A percentile compares a stretch with the other conserved stretches of the same genome.
Conservation (phyloP, 2,329 filamentous ascomycete genomes). For the Botryotinia narcissicola region DNA sequence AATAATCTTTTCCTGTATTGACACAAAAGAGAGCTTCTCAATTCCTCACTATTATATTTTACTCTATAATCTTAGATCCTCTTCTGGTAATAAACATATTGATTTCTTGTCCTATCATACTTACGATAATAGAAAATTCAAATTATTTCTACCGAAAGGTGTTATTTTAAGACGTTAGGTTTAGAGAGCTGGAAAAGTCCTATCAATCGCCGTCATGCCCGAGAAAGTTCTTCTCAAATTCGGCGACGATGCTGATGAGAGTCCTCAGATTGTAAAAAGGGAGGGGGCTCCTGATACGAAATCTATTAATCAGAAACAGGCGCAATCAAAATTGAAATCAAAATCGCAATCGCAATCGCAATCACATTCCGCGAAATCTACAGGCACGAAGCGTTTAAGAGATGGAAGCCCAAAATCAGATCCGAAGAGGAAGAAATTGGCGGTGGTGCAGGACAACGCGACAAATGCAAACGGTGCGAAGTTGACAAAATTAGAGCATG, state of each 20-base stretch:
- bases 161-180: background rate
- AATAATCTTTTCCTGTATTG: background rate
- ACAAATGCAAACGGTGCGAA: constrained; percentile 30
- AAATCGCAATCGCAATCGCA: constrained; percentile 15
- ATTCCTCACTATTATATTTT: background rate
- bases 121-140: background rate
- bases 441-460: constrained; percentile 18
- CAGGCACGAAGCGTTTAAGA: constrained; percentile 26
- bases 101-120: too few relatives aligned
- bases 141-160: background rate
- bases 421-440: constrained; percentile 34
- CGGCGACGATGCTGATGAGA: constrained; percentile 33
- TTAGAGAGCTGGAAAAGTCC: background rate
- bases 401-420: constrained; percentile 30
- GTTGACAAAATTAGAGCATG: background rate
- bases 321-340: background rate
- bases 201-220: constrained; percentile 38
- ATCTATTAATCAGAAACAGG: constrained; percentile 30
- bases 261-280: background rate
- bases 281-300: background rate
- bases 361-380: background rate
- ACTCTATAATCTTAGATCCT: background rate
- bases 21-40: background rate
- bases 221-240: constrained; percentile 44
- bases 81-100: background rate